Percentiles rank a stretch among this genome's conserved stretches.
Evolutionary conservation across 2,329 filamentous ascomycete species (phyloP).

Genomic region (Penicillium sp.): DNA sequence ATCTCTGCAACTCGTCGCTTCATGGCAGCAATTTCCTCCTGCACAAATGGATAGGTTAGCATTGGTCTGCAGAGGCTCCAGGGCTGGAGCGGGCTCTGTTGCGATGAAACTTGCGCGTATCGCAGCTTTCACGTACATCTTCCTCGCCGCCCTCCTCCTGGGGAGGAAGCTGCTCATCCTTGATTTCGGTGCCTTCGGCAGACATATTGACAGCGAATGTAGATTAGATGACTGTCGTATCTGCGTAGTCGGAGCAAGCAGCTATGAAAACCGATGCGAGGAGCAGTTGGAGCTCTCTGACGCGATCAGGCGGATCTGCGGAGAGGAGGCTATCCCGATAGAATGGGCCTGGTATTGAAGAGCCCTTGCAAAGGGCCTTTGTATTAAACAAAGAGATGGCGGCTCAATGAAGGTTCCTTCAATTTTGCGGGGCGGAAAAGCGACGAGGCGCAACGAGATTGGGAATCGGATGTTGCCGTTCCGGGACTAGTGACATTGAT

Average conservation of each 20-base stretch:
- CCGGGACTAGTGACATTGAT: constrained; percentile 17
- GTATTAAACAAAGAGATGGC: not conserved
- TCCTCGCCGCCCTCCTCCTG: constrained; percentile 43
- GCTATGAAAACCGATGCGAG: constrained; percentile 9
- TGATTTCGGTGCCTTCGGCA: constrained; percentile 35
- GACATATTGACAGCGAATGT: constrained; percentile 25
- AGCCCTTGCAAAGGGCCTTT: not conserved
- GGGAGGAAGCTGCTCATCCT: constrained; percentile 36
- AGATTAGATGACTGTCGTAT: not conserved
- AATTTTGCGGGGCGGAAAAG: constrained; percentile 16
- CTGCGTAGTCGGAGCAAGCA: constrained; percentile 4
- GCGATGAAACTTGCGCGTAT: not conserved
- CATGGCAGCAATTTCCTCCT: constrained; percentile 82
- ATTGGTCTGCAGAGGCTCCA: not conserved
- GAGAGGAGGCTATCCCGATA: not conserved
- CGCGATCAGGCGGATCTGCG: not conserved
- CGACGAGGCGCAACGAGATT: constrained; percentile 14
- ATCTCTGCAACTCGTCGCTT: constrained; percentile 82
- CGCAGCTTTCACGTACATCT: constrained; percentile 34
- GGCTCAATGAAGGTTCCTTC: constrained; percentile 5
- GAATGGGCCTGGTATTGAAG: not conserved
- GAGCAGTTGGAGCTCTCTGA: constrained; percentile 11
- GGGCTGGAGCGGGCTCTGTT: not conserved
- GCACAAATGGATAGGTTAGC: constrained; percentile 3
- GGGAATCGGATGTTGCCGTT: constrained; percentile 12